Percentiles rank a stretch among this genome's conserved stretches.
These are phyloP conservation scores for Angomonas ambiguus DNA, from an alignment of 208 protist species.

Conservation along the genomic window DNA sequence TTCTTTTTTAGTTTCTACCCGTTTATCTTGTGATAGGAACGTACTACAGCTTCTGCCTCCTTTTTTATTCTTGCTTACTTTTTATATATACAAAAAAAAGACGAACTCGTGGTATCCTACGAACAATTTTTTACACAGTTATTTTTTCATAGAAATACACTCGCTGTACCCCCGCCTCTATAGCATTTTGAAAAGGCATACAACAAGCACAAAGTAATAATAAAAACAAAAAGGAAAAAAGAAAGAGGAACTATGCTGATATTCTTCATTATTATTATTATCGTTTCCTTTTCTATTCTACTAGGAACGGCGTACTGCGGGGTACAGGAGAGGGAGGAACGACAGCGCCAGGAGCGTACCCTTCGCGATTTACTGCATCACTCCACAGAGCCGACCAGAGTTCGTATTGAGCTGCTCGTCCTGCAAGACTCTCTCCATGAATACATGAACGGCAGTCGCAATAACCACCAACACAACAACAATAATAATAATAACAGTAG, in stretches of 20 bases:
- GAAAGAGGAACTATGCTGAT: not conserved
- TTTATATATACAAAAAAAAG: constrained; percentile 2
- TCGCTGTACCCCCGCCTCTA: too few relatives aligned
- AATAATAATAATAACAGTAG: too few relatives aligned
- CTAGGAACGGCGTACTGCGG: not conserved
- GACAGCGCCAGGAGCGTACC: not conserved
- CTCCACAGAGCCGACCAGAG: not conserved
- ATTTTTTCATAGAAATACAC: too few relatives aligned
- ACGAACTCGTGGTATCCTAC: too few relatives aligned
- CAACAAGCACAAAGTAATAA: not conserved
- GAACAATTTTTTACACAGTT: too few relatives aligned
- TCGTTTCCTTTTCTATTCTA: not conserved
- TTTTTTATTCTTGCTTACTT: not conserved
- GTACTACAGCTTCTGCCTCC: not conserved
- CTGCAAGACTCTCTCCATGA: constrained; percentile 1
- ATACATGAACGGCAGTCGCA: not conserved
- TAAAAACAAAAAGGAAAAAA: constrained; percentile 2
- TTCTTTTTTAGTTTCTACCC: not conserved
- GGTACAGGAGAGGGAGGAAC: not conserved
- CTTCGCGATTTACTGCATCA: not conserved
- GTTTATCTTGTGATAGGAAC: not conserved
- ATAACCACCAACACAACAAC: too few relatives aligned
- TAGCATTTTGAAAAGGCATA: not conserved
- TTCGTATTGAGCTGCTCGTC: not conserved
- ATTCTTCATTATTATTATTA: constrained; percentile 2